Evolutionary conservation across 768 basidiomycete genomes (phyloP), one percentile per base, ranked within the genome.

Genomic region (Russula earlei): DNA sequence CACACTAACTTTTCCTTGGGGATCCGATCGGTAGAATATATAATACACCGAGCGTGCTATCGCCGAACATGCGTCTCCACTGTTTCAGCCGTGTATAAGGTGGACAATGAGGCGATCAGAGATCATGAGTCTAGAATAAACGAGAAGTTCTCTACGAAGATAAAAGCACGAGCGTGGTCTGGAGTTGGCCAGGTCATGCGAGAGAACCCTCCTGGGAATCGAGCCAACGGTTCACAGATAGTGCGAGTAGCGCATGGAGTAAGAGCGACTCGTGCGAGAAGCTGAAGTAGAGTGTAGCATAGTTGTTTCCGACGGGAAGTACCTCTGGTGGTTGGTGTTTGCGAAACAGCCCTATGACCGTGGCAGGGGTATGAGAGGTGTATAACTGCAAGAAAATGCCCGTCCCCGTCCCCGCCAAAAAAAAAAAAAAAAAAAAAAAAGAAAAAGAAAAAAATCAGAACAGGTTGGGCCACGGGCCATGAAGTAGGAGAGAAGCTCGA

Each of bases 141-240:
- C 25, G 41, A 22, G 37, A 1, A 22, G 34, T 5, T 34, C 24
- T 41, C 22, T 12, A 48, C 46, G 46, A 34, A 25, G 52, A 25
- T 37, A 10, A 51, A 31, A 25, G 25, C 20, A 46, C 9, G 12
- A 24, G 49, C 15, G 36, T 19, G 44, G n/a, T 15, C 10, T 24
- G 19, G 27, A 27, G 49, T 56, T 25, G 20, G 25, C 5, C 11
- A 3, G n/a, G 33, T 47, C 45, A 27, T n/a, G n/a, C n/a, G n/a
- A 71, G 77, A 64, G 77, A 68, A 34, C 77, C 77, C 64, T 71
- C 73, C 66, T 74, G 52, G 27, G 11, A 69, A 70, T 87, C 87
- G 66, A 87, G 69, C 85, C 85, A 88, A 56, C 87, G 76, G 68
- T 87, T 87, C 60, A 89, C 71, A 65, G 77, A 82, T 51, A 89